Base-by-base conservation (phyloP, 495 filamentous ascomycete genomes). In the Wilcoxina mikolae region DNA sequence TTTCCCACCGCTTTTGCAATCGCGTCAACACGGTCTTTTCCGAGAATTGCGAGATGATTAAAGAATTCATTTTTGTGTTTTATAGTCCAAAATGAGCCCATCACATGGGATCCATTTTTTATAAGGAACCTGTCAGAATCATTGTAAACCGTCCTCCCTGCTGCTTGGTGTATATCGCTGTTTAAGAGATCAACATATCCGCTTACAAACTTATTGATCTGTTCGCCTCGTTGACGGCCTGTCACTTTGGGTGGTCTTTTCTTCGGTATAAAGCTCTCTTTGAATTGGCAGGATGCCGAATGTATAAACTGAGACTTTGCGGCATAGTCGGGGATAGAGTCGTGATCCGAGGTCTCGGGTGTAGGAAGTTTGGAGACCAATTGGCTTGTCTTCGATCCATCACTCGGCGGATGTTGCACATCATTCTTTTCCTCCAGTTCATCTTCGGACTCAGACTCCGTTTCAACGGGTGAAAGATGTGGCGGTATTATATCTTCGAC, bases 21-120 rank as follows among this genome's bases (percentile, higher is more conserved):
- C 4, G 71, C 76, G 4, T 60, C 58, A 7, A 80, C 57, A 48
- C 83, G 70, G 59, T 80, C 72, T 29, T 70, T 74, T 4, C 85
- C 85, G 23, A 82, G 73, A 4, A 76, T 72, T 2, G 74, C 71
- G 11, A 94, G 66, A 0, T 75, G 71, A 4, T 73, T 67, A 66
- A 87, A 94, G 50, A 94, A 78, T 1, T 67, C 48, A 17, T 74
- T 67, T 60, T 91, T 91, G 65, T 95, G 90, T 4, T 68, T 58
- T 0, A 67, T 45, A 0, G 76, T 79, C 90, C 90, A 96, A 26
- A 51, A 39, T 11, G 61, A 65, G 7, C 57, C 58, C 28, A 60
- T 12, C 26, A 57, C 29, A 48, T 43, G 57, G 17, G 61, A 60
- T 24, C 29, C 17, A 22, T 9, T 10, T 15, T 18, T 33, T n/a